Evolutionary conservation across 345 rosid species (phyloP).

Genomic region (Leavenworthia alabamica): DNA sequence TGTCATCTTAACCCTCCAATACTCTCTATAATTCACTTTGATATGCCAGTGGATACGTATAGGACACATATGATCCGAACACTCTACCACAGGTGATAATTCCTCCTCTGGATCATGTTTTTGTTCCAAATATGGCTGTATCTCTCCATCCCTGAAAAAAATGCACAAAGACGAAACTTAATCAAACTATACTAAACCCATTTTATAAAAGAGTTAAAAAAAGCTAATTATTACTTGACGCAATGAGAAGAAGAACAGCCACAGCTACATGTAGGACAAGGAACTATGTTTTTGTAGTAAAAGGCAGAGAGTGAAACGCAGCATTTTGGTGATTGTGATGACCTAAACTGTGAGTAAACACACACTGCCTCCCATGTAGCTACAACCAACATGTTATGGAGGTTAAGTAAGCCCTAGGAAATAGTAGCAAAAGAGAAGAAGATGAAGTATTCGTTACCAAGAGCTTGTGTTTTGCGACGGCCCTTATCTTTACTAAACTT

Average conservation of each 20-base stretch:
- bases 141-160: conserved; percentile 39
- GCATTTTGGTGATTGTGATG: conserved; percentile 65
- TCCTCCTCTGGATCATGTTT: conserved; percentile 38
- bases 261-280: conserved; percentile 76
- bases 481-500: conserved; percentile 41
- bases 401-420: too few relatives aligned
- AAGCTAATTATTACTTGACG: conserved; percentile 38
- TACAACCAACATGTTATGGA: background rate
- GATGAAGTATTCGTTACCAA: conserved; percentile 27
- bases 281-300: conserved; percentile 51
- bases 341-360: conserved; percentile 51
- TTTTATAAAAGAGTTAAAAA: background rate
- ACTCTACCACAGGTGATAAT: conserved; percentile 40
- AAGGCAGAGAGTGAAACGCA: conserved; percentile 85
- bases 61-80: conserved; percentile 75
- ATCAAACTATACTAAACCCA: background rate
- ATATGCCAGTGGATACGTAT: conserved; percentile 80
- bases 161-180: background rate
- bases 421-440: background rate
- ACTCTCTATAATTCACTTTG: conserved; percentile 65
- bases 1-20: conserved; percentile 76
- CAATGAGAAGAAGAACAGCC: conserved; percentile 51
- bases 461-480: conserved; percentile 76
- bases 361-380: conserved; percentile 77
- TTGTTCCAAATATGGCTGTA: conserved; percentile 36